Percentiles rank a stretch among this genome's conserved stretches.
Evolutionary conservation across 345 rosid species (phyloP).

Genomic region (Salix arbutifolia): DNA sequence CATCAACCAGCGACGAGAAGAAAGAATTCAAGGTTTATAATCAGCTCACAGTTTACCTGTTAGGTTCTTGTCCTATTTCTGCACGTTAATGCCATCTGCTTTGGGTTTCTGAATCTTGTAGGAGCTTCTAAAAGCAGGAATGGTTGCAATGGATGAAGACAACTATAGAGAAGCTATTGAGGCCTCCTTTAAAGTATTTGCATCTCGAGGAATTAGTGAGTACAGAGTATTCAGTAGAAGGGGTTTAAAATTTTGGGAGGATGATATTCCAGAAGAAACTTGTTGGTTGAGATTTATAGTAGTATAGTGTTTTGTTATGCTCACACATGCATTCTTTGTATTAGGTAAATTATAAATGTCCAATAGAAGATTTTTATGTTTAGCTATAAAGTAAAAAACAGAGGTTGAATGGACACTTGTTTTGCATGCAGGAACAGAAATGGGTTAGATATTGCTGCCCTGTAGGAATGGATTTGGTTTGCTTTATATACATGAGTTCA

Average conservation of each 20-base stretch:
- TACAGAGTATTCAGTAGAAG: conserved; percentile 19
- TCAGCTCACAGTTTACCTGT: conserved; percentile 8
- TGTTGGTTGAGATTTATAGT: background rate
- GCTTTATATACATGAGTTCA: background rate
- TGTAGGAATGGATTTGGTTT: background rate
- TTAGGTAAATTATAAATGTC: background rate
- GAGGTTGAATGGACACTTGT: background rate
- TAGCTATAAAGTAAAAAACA: background rate
- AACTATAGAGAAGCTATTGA: conserved; percentile 92
- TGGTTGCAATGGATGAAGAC: conserved; percentile 73
- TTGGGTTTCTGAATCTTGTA: conserved; percentile 27
- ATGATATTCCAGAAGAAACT: background rate
- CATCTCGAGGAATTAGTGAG: conserved; percentile 90
- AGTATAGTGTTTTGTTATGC: background rate
- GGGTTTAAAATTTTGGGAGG: conserved; percentile 4
- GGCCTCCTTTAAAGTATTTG: conserved; percentile 85
- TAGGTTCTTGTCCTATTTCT: conserved; percentile 15
- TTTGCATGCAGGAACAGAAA: background rate
- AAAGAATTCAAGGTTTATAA: conserved; percentile 71
- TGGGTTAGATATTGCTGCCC: background rate
- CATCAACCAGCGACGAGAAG: conserved; percentile 85
- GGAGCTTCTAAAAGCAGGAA: conserved; percentile 79
- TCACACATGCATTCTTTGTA: background rate
- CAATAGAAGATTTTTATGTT: background rate
- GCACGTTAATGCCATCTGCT: conserved; percentile 20